Conservation (phyloP, 2,329 filamentous ascomycete genomes). For the Ascocoryne sarcoides region DNA sequence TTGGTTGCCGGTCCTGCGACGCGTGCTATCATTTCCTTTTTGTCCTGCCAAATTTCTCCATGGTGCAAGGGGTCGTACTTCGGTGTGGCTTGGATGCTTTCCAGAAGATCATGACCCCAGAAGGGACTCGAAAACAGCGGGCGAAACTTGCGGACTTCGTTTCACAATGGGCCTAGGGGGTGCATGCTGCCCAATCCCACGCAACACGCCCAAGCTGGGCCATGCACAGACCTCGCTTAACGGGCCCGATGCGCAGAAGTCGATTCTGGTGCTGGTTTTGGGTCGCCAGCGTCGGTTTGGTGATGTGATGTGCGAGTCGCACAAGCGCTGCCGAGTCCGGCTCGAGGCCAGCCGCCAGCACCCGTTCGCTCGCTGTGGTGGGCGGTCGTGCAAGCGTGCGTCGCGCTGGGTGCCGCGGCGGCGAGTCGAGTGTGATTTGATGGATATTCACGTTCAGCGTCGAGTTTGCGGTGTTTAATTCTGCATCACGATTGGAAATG, state of each 20-base stretch:
- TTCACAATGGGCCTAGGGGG: background rate
- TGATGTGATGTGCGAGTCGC: background rate
- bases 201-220: background rate
- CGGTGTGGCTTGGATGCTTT: background rate
- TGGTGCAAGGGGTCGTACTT: background rate
- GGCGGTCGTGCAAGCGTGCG: background rate
- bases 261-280: background rate
- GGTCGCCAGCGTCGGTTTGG: background rate
- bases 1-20: no score
- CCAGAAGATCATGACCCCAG: slow-evolving; percentile 1
- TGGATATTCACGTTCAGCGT: no score
- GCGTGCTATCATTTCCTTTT: background rate
- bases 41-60: background rate
- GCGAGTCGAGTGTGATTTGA: no score
- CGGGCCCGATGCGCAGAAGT: background rate
- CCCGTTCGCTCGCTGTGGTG: background rate
- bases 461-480: no score
- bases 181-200: slow-evolving; percentile 1
- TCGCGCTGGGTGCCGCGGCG: no score
- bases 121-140: background rate
- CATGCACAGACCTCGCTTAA: slow-evolving; percentile 1
- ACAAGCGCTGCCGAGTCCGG: background rate
- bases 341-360: background rate
- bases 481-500: no score
- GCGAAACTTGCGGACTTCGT: background rate